A percentile compares a stretch with the other conserved stretches of the same genome.
Conservation (phyloP, 345 rosid genomes). For the Rhodomyrtus tomentosa region DNA sequence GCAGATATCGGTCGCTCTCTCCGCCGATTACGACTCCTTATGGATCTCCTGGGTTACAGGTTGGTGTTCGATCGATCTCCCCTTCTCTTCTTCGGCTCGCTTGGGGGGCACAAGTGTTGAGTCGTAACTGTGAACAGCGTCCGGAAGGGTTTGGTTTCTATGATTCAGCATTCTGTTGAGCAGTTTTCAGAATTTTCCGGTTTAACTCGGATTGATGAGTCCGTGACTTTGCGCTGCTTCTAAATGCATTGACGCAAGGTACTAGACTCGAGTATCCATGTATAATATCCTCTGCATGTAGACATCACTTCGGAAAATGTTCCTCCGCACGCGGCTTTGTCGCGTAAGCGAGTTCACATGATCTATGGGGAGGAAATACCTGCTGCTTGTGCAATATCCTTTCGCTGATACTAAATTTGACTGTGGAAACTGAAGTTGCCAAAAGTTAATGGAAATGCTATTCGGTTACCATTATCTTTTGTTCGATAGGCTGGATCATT, state of each 20-base stretch:
- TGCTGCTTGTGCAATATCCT: background rate
- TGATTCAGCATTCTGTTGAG: background rate
- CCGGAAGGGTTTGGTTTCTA: background rate
- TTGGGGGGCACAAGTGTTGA: background rate
- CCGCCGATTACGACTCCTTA: constrained; percentile 47
- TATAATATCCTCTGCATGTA: background rate
- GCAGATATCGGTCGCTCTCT: constrained; percentile 72
- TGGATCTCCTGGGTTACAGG: constrained; percentile 97
- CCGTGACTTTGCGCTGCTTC: background rate
- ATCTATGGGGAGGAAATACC: background rate
- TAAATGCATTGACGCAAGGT: background rate
- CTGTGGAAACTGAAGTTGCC: background rate
- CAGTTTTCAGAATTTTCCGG: background rate
- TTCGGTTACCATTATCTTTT: background rate
- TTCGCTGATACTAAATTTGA: background rate
- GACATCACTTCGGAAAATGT: background rate
- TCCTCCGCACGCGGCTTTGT: background rate
- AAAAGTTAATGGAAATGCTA: background rate
- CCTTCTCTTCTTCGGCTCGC: background rate
- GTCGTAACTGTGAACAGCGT: background rate
- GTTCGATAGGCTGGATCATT: background rate
- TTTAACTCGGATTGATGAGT: background rate
- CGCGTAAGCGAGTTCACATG: background rate
- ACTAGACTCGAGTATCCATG: background rate
- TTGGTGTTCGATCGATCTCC: background rate